phyloP scores from a whole-genome alignment of 805 yeast genomes.

The Myxozyma sirexii region DNA sequence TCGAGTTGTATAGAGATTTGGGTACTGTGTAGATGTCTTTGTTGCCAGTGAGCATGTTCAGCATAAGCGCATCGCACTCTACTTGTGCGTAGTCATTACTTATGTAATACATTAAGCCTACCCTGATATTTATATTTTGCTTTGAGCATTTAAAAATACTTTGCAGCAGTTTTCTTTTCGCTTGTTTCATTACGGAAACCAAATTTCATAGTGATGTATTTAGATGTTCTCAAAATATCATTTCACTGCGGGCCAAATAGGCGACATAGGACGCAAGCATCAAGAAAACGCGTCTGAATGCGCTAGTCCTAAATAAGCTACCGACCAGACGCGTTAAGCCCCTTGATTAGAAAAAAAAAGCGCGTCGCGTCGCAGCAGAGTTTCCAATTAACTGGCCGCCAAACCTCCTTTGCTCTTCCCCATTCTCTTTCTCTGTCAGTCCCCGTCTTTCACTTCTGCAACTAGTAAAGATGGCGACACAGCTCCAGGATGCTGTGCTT shows the following conservation, averaged over 20 bases:
- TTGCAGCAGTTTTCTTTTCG: too few species aligned
- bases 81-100: neutral
- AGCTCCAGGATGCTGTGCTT: constrained; percentile 16
- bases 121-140: too few species aligned
- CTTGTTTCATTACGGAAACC: too few species aligned
- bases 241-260: too few species aligned
- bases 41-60: neutral
- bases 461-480: neutral
- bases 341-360: neutral
- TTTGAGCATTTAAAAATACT: too few species aligned
- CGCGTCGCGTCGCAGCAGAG: constrained; percentile 2
- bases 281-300: neutral
- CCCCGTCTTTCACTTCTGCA: neutral
- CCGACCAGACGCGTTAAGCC: neutral
- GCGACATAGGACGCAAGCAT: too few species aligned
- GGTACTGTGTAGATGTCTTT: too few species aligned
- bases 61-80: neutral
- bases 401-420: neutral
- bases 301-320: neutral
- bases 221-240: too few species aligned
- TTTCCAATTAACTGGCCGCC: neutral
- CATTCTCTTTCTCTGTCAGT: neutral
- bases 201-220: too few species aligned
- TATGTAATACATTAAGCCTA: too few species aligned
- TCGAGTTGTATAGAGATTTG: neutral